Conservation (phyloP, 176 grass and related monocot species). For the Stipa capillata region DNA sequence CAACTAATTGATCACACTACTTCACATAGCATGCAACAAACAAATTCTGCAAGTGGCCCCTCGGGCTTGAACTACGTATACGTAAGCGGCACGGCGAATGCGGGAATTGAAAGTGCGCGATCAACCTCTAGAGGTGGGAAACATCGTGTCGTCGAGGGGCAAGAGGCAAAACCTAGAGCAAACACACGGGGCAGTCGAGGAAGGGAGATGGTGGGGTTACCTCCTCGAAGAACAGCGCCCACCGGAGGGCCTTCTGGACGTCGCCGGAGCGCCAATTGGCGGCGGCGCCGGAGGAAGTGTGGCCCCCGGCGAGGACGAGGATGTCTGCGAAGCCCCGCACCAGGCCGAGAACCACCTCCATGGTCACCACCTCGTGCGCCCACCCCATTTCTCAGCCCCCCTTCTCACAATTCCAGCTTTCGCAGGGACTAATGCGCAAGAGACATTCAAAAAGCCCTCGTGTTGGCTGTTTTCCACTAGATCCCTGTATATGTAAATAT, state of each 20-base stretch:
- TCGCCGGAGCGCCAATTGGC: constrained; percentile 41
- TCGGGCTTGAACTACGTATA: not conserved
- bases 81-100: not conserved
- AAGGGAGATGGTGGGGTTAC: not conserved
- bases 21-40: not conserved
- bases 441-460: not conserved
- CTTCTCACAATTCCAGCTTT: constrained; percentile 6
- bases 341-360: constrained; percentile 41
- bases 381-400: constrained; percentile 23
- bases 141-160: not conserved
- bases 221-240: constrained; percentile 81
- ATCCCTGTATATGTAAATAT: not conserved
- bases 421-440: not conserved
- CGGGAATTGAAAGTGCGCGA: not conserved
- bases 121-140: not conserved
- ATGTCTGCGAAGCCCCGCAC: constrained; percentile 70
- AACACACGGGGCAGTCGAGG: not conserved
- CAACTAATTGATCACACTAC: not conserved
- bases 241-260: constrained; percentile 42
- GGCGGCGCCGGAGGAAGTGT: constrained; percentile 39
- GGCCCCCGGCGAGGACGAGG: constrained; percentile 66
- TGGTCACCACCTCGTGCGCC: constrained; percentile 33
- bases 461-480: not conserved
- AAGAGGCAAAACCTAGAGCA: not conserved
- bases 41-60: not conserved